Evolutionary conservation across 139 green algal genomes (phyloP).

Genomic region (Zygnema circumcarinatum): DNA sequence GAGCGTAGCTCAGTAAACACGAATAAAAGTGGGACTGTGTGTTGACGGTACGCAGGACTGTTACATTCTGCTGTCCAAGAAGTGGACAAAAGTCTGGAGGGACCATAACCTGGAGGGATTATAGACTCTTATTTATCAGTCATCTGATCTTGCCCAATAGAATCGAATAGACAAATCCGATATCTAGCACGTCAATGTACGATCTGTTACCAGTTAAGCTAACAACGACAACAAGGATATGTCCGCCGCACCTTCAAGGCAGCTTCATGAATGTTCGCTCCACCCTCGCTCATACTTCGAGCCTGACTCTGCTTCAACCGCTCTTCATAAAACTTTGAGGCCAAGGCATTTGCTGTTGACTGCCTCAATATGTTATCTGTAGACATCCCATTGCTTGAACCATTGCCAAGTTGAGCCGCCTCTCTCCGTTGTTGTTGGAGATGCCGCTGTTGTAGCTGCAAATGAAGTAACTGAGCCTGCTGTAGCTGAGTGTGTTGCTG

Average conservation of each 20-base stretch:
- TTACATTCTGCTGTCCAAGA: no score
- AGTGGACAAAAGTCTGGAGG: no score
- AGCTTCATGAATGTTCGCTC: constrained; percentile 39
- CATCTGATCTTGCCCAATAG: no score
- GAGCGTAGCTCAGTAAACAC: no score
- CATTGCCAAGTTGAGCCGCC: background rate
- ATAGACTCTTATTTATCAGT: no score
- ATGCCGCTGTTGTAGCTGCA: background rate
- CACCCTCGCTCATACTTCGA: constrained; percentile 13
- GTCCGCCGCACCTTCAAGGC: constrained; percentile 54
- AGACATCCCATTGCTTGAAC: constrained; percentile 12
- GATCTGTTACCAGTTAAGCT: no score
- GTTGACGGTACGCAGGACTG: no score
- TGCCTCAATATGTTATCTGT: constrained; percentile 44
- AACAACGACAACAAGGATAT: no score
- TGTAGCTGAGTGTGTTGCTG: constrained; percentile 10
- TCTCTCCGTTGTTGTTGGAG: constrained; percentile 20
- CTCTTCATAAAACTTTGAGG: constrained; percentile 58
- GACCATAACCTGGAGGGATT: no score
- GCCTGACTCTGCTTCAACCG: constrained; percentile 38
- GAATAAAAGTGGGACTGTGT: no score
- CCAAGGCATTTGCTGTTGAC: constrained; percentile 32
- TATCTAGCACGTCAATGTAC: no score
- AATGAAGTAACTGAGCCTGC: background rate
- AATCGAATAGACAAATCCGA: no score